Evolutionary conservation across 192 early-diverging fungal genomes (phyloP).

Genomic region (Gorgonomyces haynaldii): DNA sequence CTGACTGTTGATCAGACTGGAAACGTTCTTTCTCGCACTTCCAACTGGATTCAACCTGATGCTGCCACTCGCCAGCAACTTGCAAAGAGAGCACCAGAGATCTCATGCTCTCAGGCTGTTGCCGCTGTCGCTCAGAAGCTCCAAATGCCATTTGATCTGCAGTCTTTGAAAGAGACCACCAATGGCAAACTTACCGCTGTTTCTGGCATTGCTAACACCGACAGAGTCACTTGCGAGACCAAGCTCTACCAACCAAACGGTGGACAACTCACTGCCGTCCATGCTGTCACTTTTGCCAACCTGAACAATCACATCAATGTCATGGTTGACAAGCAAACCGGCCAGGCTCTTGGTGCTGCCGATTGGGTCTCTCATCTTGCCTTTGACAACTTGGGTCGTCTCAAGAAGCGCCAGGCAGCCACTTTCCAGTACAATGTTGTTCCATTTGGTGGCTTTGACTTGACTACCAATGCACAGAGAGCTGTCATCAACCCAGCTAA

Average conservation of each 20-base stretch:
- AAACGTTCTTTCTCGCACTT: neutral
- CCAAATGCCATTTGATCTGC: neutral
- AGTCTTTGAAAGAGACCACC: neutral
- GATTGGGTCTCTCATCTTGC: conserved; percentile 1
- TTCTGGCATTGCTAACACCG: neutral
- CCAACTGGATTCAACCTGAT: conserved; percentile 1
- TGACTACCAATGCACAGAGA: neutral
- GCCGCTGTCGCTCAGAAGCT: neutral
- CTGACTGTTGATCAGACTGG: conserved; percentile 1
- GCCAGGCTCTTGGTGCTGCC: conserved; percentile 1
- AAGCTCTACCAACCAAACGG: neutral
- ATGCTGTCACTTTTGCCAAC: neutral
- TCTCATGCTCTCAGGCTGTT: conserved; percentile 1
- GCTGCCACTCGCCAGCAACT: neutral
- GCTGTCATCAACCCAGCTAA: conserved; percentile 8
- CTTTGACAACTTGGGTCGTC: neutral
- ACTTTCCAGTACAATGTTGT: neutral
- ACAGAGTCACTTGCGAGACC: neutral
- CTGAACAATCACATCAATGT: neutral
- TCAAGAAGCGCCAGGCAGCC: neutral
- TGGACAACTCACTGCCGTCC: neutral
- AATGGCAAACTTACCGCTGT: neutral
- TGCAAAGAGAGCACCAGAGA: neutral
- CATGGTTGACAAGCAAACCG: conserved; percentile 3
- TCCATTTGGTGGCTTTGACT: neutral